Evolutionary conservation across 75 land plant species (phyloP).

Genomic region (Sequoiadendron giganteum): DNA sequence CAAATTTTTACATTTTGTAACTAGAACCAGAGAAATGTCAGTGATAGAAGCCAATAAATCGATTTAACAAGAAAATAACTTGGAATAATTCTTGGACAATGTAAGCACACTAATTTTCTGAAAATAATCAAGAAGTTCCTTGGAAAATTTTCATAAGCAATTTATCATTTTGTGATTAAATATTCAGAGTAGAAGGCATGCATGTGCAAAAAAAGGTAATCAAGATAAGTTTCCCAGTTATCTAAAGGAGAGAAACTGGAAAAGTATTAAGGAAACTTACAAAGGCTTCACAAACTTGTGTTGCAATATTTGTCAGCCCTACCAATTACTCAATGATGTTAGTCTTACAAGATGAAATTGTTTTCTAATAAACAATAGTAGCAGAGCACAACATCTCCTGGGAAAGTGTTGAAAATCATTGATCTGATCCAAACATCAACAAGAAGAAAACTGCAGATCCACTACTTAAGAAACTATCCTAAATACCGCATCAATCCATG

Average conservation of each 20-base stretch:
- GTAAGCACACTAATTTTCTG: not conserved
- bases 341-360: not conserved
- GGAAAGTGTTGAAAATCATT: not conserved
- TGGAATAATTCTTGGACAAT: not conserved
- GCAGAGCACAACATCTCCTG: not conserved
- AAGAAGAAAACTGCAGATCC: not conserved
- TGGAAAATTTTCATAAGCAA: not conserved
- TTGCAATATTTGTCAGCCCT: not conserved
- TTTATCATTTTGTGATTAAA: no score
- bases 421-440: not conserved
- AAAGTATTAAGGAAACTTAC: not conserved
- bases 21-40: not conserved
- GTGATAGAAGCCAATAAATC: not conserved
- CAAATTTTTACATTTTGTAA: not conserved
- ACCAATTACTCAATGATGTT: not conserved
- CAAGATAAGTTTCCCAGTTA: not conserved
- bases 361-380: not conserved
- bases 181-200: not conserved
- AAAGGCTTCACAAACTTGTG: not conserved
- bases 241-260: not conserved
- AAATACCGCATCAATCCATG: not conserved
- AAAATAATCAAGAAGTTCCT: not conserved
- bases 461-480: not conserved
- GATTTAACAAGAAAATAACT: not conserved
- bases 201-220: not conserved